A percentile compares a stretch with the other conserved stretches of the same genome.
These are phyloP conservation scores for Candida palmyrensis DNA, from an alignment of 805 yeast species.

Conservation along the genomic window DNA sequence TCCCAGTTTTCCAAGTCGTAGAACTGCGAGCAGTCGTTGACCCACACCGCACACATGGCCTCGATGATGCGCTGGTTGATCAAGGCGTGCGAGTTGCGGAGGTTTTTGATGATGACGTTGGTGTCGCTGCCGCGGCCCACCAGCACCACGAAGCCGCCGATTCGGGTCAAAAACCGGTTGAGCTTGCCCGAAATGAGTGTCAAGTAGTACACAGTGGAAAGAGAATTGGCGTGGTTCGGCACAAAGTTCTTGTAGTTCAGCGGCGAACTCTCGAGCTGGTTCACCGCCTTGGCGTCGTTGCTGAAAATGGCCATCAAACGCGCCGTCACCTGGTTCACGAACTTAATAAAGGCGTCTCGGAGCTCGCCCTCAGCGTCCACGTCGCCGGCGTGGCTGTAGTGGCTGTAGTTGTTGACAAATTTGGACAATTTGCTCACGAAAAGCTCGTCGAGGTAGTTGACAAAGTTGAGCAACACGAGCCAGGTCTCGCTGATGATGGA, in stretches of 20 bases:
- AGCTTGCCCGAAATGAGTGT: constrained; percentile 21
- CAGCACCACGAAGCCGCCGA: constrained; percentile 26
- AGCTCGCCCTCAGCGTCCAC: constrained; percentile 28
- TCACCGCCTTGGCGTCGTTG: constrained; percentile 13
- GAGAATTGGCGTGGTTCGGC: constrained; percentile 36
- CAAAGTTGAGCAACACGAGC: constrained; percentile 34
- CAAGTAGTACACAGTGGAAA: constrained; percentile 35
- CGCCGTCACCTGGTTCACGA: constrained; percentile 20
- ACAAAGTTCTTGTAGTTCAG: constrained; percentile 28
- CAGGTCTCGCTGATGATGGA: constrained; percentile 39
- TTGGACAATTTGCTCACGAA: constrained; percentile 24
- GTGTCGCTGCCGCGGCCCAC: constrained; percentile 34
- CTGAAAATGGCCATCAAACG: constrained; percentile 26
- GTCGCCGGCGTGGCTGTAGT: constrained; percentile 20
- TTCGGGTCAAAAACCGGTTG: constrained; percentile 21
- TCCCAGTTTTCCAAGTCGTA: constrained; percentile 41
- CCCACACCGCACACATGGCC: constrained; percentile 40
- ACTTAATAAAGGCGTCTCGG: constrained; percentile 18
- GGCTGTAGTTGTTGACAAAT: constrained; percentile 34
- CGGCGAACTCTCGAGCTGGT: constrained; percentile 34
- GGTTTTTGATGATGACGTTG: constrained; percentile 28
- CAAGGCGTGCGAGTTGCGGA: constrained; percentile 25
- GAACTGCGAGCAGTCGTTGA: constrained; percentile 40
- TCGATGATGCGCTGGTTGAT: constrained; percentile 36
- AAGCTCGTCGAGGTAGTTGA: constrained; percentile 26